Evolutionary conservation across 1,284 basidiomycete species (phyloP), one percentile per base, ranked within the genome.

Genomic region (Rhodotorula sp.): DNA sequence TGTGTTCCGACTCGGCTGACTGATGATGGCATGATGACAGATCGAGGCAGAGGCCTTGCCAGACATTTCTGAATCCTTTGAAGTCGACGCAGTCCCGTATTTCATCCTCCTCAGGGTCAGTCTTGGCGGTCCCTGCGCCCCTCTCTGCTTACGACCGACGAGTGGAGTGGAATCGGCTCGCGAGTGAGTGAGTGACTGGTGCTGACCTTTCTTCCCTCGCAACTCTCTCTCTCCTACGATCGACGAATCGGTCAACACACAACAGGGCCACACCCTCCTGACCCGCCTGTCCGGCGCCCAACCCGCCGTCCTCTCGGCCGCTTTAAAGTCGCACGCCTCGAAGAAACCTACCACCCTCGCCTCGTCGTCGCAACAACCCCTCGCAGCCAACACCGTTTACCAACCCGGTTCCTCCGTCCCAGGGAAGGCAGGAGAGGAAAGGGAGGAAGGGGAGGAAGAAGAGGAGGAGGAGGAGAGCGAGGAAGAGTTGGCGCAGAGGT

Each of bases 51-150:
- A 99, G 81, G 82, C 85, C 23, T 88, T 93, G 78, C 82, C 87
- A 19, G 95, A 98, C 67, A 95, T 99, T 63, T 86, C 93, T 7
- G 95, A 97, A 80, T 93, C 91, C 10, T 99, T 99, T 78, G 90
- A 94, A 45, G 87, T 99, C 68, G 89, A 95, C 79, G 88, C 91
- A 14, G 95, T 99, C 5, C 95, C 97, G 0, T 85, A 89, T 1
- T 90, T 95, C 78, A 82, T 98, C 64, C 81, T 99, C 66, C 87
- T 99, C 43, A 85, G 89, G 74, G 93, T 93, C 76, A 75, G 86
- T 82, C 26, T 0, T 86, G 95, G 38, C 8, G 10, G 38, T 43
- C 10, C 38, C 10, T 12, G 38, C 12, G 38, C 38, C 8, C 8
- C 2, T 14, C 38, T 43, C 12, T 14, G 34, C 34, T 34, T 8